A percentile compares a stretch with the other conserved stretches of the same genome.
Evolutionary conservation across 1,284 basidiomycete species (phyloP).

Genomic region (Sporisorium iseilematis-ciliati): DNA sequence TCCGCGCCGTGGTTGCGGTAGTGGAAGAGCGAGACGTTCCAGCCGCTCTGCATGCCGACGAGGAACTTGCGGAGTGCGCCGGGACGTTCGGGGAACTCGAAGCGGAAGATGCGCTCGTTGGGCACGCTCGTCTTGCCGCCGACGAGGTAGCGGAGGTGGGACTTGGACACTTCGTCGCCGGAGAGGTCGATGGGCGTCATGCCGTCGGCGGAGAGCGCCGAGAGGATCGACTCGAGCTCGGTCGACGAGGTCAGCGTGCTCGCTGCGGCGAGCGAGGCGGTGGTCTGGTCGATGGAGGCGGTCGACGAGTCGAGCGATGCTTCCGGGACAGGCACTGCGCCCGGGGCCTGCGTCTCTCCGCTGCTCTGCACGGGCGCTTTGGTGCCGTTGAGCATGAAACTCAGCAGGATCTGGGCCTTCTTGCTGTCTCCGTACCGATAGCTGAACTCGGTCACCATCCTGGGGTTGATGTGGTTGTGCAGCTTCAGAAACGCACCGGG

Average conservation of each 20-base stretch:
- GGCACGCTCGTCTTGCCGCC: constrained; percentile 76
- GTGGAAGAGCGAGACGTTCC: constrained; percentile 97
- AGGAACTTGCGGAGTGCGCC: constrained; percentile 88
- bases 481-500: constrained; percentile 92
- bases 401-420: constrained; percentile 86
- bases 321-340: constrained; percentile 28
- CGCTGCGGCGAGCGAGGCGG: not conserved
- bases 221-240: constrained; percentile 59
- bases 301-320: constrained; percentile 9
- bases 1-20: constrained; percentile 91
- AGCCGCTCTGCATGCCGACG: constrained; percentile 78
- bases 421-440: constrained; percentile 78
- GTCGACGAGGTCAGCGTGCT: not conserved
- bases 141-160: constrained; percentile 92
- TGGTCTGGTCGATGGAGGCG: constrained; percentile 12
- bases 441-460: constrained; percentile 95
- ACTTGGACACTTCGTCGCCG: constrained; percentile 95
- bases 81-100: constrained; percentile 97
- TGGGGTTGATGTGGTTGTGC: constrained; percentile 87
- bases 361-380: constrained; percentile 9
- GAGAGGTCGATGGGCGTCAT: constrained; percentile 90
- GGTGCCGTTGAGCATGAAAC: constrained; percentile 79
- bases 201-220: constrained; percentile 76
- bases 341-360: constrained; percentile 22
- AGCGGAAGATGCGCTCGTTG: constrained; percentile 91